Evolutionary conservation across 257 asterid species (phyloP).

Genomic region (Solanum medicagineum): DNA sequence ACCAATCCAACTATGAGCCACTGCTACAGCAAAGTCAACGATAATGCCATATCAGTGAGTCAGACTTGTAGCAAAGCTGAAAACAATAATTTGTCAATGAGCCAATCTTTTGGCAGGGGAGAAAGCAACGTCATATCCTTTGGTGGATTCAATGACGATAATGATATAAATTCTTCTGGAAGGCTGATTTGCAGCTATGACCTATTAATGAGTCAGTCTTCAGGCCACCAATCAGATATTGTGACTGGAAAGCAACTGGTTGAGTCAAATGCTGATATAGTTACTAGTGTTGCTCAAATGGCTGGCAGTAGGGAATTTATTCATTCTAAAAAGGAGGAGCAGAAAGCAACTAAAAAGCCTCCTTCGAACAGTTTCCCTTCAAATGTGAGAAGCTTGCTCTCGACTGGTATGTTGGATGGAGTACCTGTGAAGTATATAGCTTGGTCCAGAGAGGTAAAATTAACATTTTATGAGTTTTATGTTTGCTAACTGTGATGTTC

Average conservation of each 20-base stretch:
- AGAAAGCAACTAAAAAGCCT: slow-evolving; percentile 8
- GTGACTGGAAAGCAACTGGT: neutral
- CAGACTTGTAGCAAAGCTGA: neutral
- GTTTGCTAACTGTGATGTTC: neutral
- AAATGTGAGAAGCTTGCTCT: slow-evolving; percentile 19
- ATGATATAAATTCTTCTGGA: slow-evolving; percentile 8
- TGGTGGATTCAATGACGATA: slow-evolving; percentile 11
- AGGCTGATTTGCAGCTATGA: slow-evolving; percentile 16
- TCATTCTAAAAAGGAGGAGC: slow-evolving; percentile 7
- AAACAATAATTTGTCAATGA: neutral
- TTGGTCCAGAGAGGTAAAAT: slow-evolving; percentile 15
- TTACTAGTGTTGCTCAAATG: slow-evolving; percentile 2
- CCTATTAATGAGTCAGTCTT: slow-evolving; percentile 8
- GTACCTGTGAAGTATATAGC: slow-evolving; percentile 17
- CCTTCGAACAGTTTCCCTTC: slow-evolving; percentile 15
- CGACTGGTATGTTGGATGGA: slow-evolving; percentile 19
- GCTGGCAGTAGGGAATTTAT: neutral
- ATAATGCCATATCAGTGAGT: neutral
- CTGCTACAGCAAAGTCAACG: neutral
- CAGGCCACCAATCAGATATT: slow-evolving; percentile 5
- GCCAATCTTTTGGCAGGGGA: slow-evolving; percentile 7
- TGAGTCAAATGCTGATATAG: slow-evolving; percentile 2
- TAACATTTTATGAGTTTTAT: neutral
- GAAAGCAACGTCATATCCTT: slow-evolving; percentile 15
- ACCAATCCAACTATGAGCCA: neutral